A percentile compares a stretch with the other conserved stretches of the same genome.
phyloP scores from a whole-genome alignment of 345 rosid species.

The Barbarea vulgaris region DNA sequence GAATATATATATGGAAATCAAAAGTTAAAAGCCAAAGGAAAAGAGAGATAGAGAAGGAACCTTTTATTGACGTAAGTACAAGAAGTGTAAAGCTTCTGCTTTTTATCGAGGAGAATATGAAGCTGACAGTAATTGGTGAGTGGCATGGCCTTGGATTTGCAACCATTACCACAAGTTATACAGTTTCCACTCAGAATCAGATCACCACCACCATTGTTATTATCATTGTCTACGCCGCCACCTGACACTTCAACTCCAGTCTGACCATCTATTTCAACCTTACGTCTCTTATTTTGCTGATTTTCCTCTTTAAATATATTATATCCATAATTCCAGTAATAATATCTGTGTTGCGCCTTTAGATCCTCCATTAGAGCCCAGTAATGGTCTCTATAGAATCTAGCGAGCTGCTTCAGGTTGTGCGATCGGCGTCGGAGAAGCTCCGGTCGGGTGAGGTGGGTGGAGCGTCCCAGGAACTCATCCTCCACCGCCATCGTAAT shows the following conservation, averaged over 20 bases:
- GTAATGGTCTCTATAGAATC: conserved; percentile 52
- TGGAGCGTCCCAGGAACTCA: conserved; percentile 51
- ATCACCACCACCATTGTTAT: conserved; percentile 17
- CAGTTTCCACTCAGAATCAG: conserved; percentile 46
- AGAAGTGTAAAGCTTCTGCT: conserved; percentile 90
- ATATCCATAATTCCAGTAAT: conserved; percentile 62
- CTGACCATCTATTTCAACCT: conserved; percentile 2
- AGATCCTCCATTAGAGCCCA: conserved; percentile 77
- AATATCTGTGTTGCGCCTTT: conserved; percentile 54
- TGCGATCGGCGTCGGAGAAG: conserved; percentile 73
- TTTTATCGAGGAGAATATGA: conserved; percentile 82
- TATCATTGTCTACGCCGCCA: conserved; percentile 43
- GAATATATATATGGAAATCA: neutral
- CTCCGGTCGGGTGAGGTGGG: conserved; percentile 72
- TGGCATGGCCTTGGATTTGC: conserved; percentile 85
- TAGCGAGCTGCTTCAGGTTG: conserved; percentile 56
- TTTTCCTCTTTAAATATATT: conserved; percentile 56
- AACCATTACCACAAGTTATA: conserved; percentile 58
- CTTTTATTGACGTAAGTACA: conserved; percentile 79
- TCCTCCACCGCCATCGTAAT: conserved; percentile 47
- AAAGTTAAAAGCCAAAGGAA: neutral
- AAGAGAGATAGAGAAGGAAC: conserved; percentile 35
- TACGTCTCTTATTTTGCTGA: conserved; percentile 36
- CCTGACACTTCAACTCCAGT: conserved; percentile 39
- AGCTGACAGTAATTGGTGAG: conserved; percentile 79